A percentile compares a stretch with the other conserved stretches of the same genome.
phyloP scores from a whole-genome alignment of 78 protist genomes.

The Dictyostelium brefeldianum region DNA sequence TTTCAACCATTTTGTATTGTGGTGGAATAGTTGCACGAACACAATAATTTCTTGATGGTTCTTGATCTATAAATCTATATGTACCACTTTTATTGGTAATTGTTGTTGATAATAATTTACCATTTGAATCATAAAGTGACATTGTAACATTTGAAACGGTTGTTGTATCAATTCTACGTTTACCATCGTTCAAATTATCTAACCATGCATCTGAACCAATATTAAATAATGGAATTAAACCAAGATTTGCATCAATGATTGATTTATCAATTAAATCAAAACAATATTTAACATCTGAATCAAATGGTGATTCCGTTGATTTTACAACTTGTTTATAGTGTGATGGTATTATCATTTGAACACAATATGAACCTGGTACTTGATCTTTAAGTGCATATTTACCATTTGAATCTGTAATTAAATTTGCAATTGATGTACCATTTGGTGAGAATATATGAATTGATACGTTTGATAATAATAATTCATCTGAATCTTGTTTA shows the following conservation, averaged over 20 bases:
- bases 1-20: not conserved
- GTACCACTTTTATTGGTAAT: constrained; percentile 12
- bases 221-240: constrained; percentile 2
- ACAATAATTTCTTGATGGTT: constrained; percentile 24
- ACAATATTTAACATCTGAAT: not conserved
- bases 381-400: constrained; percentile 6
- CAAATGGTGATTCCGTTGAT: not conserved
- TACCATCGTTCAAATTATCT: constrained; percentile 10
- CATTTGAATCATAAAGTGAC: not conserved
- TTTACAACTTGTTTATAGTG: not conserved
- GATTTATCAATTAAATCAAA: not conserved
- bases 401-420: constrained; percentile 19
- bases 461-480: not conserved
- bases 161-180: not conserved
- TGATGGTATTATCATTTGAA: constrained; percentile 5
- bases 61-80: not conserved
- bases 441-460: not conserved
- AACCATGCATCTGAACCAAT: constrained; percentile 21
- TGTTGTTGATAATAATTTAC: not conserved
- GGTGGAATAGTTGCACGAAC: constrained; percentile 6
- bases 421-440: constrained; percentile 3
- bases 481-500: not conserved
- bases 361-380: constrained; percentile 51
- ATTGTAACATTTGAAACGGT: not conserved
- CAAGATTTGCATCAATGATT: not conserved